Evolutionary conservation across 2,329 filamentous ascomycete genomes (phyloP).

Genomic region (Herpotrichia juniperi): DNA sequence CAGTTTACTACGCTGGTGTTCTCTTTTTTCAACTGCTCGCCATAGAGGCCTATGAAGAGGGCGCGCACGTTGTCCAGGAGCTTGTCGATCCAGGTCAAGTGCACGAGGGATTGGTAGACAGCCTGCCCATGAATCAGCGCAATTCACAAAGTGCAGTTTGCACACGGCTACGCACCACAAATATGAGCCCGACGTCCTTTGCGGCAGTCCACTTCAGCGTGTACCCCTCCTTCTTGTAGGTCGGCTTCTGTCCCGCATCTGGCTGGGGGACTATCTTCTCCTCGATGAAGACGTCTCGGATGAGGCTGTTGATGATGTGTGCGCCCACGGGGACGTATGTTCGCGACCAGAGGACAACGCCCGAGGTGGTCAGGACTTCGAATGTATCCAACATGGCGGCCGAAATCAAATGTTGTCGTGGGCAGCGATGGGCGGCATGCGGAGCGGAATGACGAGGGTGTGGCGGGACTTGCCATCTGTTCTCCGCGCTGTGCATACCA

Average conservation of each 20-base stretch:
- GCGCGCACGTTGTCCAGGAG: slow-evolving; percentile 93
- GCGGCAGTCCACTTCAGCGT: slow-evolving; percentile 92
- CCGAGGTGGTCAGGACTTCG: slow-evolving; percentile 93
- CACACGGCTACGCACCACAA: slow-evolving; percentile 73
- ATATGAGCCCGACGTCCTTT: slow-evolving; percentile 93
- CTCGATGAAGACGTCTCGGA: slow-evolving; percentile 96
- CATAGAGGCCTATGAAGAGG: slow-evolving; percentile 89
- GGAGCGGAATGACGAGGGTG: slow-evolving; percentile 35
- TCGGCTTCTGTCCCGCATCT: slow-evolving; percentile 68
- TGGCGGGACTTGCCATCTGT: slow-evolving; percentile 16
- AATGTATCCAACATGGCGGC: slow-evolving; percentile 87
- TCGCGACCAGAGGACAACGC: slow-evolving; percentile 95
- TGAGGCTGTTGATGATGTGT: slow-evolving; percentile 89
- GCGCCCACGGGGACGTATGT: slow-evolving; percentile 80
- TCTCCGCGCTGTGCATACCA: too few relatives aligned
- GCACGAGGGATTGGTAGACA: slow-evolving; percentile 93
- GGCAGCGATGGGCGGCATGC: slow-evolving; percentile 3
- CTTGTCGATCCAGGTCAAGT: slow-evolving; percentile 96
- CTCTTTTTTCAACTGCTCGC: slow-evolving; percentile 81
- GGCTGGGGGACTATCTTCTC: slow-evolving; percentile 74
- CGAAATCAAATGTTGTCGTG: background rate
- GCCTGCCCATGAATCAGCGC: slow-evolving; percentile 62
- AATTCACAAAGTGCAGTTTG: background rate
- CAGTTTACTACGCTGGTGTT: slow-evolving; percentile 81
- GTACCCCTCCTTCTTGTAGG: slow-evolving; percentile 90